A percentile compares a stretch with the other conserved stretches of the same genome.
Conservation (phyloP, 352 stramenopile genomes). For the Phytophthora melonis region DNA sequence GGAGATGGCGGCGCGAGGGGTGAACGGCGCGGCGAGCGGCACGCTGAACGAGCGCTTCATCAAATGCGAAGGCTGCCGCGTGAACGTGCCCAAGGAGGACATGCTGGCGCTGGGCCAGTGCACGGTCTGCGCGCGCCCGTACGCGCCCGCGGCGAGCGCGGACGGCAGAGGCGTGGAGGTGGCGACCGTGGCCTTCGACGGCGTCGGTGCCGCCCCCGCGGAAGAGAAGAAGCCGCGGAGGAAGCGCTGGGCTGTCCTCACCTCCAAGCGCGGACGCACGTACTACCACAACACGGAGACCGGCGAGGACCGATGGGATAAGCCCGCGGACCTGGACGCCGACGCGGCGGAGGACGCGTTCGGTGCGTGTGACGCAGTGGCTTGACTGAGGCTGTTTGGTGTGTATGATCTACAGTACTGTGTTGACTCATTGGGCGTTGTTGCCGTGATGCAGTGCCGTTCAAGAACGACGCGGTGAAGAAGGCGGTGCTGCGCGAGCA, state of each 20-base stretch:
- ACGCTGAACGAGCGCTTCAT: slow-evolving; percentile 84
- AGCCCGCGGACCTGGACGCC: slow-evolving; percentile 70
- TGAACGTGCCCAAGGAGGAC: slow-evolving; percentile 87
- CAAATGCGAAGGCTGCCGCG: slow-evolving; percentile 73
- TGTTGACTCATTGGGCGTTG: neutral
- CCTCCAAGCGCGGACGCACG: slow-evolving; percentile 65
- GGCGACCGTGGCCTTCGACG: slow-evolving; percentile 54
- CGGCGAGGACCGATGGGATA: slow-evolving; percentile 82
- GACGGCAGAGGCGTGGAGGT: slow-evolving; percentile 40
- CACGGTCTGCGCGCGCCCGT: slow-evolving; percentile 61
- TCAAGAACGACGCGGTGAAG: slow-evolving; percentile 86
- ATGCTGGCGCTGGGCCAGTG: slow-evolving; percentile 71
- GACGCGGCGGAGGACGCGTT: slow-evolving; percentile 68
- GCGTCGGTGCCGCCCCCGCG: slow-evolving; percentile 1
- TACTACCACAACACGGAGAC: slow-evolving; percentile 90
- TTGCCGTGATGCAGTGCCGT: slow-evolving; percentile 56
- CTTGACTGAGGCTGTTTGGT: neutral
- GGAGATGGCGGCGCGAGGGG: slow-evolving; percentile 50
- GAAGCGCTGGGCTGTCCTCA: slow-evolving; percentile 76
- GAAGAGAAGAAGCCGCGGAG: slow-evolving; percentile 36
- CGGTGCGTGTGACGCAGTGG: slow-evolving; percentile 37
- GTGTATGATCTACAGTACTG: neutral
- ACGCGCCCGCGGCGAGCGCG: slow-evolving; percentile 46
- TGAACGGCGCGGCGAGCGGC: slow-evolving; percentile 64
- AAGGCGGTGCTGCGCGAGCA: slow-evolving; percentile 82